These are phyloP conservation scores for Aphanomyces astaci DNA, from an alignment of 352 stramenopile genomes.

Conservation along the genomic window DNA sequence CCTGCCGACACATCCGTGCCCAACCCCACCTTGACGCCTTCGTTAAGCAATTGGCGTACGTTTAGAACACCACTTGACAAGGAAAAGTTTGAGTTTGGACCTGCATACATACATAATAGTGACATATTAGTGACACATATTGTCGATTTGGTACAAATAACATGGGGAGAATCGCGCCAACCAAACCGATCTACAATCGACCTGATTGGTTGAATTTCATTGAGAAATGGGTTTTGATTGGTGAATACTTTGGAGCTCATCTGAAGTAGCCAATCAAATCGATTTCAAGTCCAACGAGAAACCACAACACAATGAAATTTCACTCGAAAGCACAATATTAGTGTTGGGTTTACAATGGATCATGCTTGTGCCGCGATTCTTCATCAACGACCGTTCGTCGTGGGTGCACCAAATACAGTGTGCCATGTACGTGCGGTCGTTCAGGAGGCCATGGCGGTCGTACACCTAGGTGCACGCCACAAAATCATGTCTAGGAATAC, in stretches of 20 bases:
- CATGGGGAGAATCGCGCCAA: no score
- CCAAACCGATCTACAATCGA: no score
- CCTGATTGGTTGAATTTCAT: no score
- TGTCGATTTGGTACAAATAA: no score
- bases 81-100: conserved; percentile 91
- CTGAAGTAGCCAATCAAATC: no score
- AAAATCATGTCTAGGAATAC: no score
- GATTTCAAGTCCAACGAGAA: no score
- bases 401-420: conserved; percentile 87
- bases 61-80: conserved; percentile 84
- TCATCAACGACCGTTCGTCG: conserved; percentile 67
- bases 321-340: no score
- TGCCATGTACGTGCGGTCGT: conserved; percentile 89
- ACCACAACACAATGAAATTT: no score
- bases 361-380: conserved; percentile 55
- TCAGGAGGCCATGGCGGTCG: conserved; percentile 80
- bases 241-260: no score
- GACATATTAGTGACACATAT: no score
- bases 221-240: no score
- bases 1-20: conserved; percentile 92
- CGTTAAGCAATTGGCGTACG: conserved; percentile 56
- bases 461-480: conserved; percentile 36
- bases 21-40: conserved; percentile 86
- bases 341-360: conserved; percentile 80
- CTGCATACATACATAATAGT: background rate